Conservation (phyloP, 2,329 filamentous ascomycete species). For the Penicillium verrucosum region DNA sequence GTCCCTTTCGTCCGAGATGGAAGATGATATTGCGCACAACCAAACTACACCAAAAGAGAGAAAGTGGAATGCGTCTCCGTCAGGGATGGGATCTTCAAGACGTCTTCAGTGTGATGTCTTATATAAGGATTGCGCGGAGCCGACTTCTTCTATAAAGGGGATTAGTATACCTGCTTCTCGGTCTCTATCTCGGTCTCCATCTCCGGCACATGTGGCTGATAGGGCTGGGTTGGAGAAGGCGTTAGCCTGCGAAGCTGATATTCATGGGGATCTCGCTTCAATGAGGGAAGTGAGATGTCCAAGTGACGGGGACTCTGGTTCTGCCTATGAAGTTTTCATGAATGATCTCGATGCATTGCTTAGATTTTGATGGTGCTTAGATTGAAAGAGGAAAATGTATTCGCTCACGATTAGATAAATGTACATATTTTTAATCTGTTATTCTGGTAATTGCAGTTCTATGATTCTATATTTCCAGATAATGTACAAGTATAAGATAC, state of each 20-base stretch:
- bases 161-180: not conserved
- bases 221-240: not conserved
- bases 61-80: not conserved
- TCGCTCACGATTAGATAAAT: not conserved
- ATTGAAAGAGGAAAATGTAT: not conserved
- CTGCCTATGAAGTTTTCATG: not conserved
- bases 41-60: not conserved
- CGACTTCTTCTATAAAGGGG: not conserved
- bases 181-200: not conserved
- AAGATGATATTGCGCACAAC: not conserved
- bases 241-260: not conserved
- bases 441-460: not conserved
- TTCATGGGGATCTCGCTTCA: not conserved
- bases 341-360: slow-evolving; percentile 9
- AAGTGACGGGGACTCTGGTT: no score
- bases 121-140: not conserved
- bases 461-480: slow-evolving; percentile 12
- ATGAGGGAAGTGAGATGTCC: not conserved
- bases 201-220: not conserved
- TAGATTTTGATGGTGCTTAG: slow-evolving; percentile 1
- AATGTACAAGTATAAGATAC: slow-evolving; percentile 18
- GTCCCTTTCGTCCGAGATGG: not conserved
- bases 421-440: not conserved
- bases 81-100: not conserved
- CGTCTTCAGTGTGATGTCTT: not conserved